These are phyloP conservation scores for Pisolithus albus DNA, from an alignment of 768 basidiomycete species.

Conservation along the genomic window DNA sequence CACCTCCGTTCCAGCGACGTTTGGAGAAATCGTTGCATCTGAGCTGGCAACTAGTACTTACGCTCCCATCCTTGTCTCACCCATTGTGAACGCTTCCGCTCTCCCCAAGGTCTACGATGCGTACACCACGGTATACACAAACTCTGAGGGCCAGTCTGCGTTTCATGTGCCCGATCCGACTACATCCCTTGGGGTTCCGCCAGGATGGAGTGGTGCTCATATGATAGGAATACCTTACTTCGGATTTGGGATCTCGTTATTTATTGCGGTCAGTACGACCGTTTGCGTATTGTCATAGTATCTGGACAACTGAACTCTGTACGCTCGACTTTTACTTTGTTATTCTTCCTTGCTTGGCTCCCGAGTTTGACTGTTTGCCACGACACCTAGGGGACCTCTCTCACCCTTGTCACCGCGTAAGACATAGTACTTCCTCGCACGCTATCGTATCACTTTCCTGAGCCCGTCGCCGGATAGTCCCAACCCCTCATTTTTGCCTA, in stretches of 20 bases:
- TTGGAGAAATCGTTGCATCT: constrained; percentile 50
- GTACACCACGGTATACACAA: constrained; percentile 52
- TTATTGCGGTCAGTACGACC: neutral
- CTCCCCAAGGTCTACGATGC: constrained; percentile 51
- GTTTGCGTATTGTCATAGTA: neutral
- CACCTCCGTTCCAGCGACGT: constrained; percentile 48
- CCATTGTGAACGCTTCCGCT: constrained; percentile 40
- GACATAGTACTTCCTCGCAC: too few species aligned
- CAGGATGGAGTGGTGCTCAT: constrained; percentile 40
- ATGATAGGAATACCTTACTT: constrained; percentile 5
- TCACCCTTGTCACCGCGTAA: too few species aligned
- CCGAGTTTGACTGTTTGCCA: too few species aligned
- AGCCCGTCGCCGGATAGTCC: too few species aligned
- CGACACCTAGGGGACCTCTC: too few species aligned
- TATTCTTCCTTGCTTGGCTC: too few species aligned
- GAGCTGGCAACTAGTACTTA: constrained; percentile 76
- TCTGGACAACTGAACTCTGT: too few species aligned
- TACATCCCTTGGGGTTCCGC: constrained; percentile 56
- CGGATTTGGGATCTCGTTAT: constrained; percentile 6
- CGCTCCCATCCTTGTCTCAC: constrained; percentile 44
- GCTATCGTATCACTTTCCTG: too few species aligned
- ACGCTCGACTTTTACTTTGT: too few species aligned
- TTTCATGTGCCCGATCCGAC: constrained; percentile 41
- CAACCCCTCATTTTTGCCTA: too few species aligned
- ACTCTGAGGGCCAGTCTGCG: constrained; percentile 44